Conservation (phyloP, 768 basidiomycete species). For the Lactarius pseudohatsudake region DNA sequence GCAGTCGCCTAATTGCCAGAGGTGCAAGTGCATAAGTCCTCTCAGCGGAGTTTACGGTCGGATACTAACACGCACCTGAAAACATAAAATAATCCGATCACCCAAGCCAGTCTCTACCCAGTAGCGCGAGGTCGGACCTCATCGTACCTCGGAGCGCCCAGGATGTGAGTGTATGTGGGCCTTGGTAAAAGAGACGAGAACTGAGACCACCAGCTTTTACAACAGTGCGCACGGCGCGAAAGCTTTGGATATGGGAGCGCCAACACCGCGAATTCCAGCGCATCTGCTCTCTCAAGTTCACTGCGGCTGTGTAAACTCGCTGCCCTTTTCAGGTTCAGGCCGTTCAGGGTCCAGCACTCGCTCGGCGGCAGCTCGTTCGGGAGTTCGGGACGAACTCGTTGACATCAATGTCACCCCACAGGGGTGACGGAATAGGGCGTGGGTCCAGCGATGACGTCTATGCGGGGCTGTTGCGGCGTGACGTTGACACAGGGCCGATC, state of each 20-base stretch:
- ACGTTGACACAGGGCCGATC: not conserved
- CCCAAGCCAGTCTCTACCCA: no score
- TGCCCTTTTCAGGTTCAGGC: not conserved
- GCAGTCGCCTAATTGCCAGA: no score
- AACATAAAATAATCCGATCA: no score
- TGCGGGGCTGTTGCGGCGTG: not conserved
- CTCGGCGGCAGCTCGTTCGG: not conserved
- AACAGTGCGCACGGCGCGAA: not conserved
- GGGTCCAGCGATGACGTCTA: constrained; percentile 1
- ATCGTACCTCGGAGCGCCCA: not conserved
- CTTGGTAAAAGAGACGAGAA: not conserved
- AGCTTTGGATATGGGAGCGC: not conserved
- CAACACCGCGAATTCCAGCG: not conserved
- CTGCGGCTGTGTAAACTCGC: no score
- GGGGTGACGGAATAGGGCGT: not conserved
- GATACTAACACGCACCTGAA: no score
- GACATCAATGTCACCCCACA: not conserved
- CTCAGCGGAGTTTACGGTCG: no score
- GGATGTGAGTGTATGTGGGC: not conserved
- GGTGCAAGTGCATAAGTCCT: no score
- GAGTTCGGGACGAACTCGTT: not conserved
- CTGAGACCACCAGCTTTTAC: not conserved
- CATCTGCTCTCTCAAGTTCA: not conserved
- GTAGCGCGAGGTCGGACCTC: not conserved
- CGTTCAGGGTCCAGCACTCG: no score